Evolutionary conservation across 805 yeast species (phyloP).

Genomic region (Wickerhamomyces chaumierensis): DNA sequence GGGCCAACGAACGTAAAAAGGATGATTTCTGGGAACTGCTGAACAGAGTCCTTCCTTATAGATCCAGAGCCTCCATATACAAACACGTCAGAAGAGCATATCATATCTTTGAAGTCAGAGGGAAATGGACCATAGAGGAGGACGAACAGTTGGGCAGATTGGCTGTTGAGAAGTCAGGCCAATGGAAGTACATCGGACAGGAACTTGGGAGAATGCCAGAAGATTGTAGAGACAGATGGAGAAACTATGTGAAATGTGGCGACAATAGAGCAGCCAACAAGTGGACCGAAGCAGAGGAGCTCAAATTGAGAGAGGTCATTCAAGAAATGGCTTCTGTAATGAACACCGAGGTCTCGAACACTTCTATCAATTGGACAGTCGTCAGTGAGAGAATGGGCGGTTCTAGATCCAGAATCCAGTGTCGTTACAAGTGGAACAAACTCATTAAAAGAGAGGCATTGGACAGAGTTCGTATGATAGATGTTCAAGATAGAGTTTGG

Average conservation of each 20-base stretch:
- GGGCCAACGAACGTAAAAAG: slow-evolving; percentile 77
- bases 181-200: slow-evolving; percentile 81
- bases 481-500: slow-evolving; percentile 38
- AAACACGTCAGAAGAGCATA: slow-evolving; percentile 87
- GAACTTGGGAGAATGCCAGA: slow-evolving; percentile 90
- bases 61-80: slow-evolving; percentile 83
- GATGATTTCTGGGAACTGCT: slow-evolving; percentile 86
- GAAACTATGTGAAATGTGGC: slow-evolving; percentile 93
- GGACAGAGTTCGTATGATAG: slow-evolving; percentile 31
- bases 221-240: slow-evolving; percentile 93
- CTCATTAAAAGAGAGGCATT: slow-evolving; percentile 48
- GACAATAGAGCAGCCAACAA: slow-evolving; percentile 59
- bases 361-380: slow-evolving; percentile 77
- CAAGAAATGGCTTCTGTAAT: slow-evolving; percentile 32
- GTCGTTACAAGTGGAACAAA: slow-evolving; percentile 93
- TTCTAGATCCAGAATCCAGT: slow-evolving; percentile 80
- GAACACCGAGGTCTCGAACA: slow-evolving; percentile 14
- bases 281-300: slow-evolving; percentile 74
- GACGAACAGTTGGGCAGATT: slow-evolving; percentile 56
- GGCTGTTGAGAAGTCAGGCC: slow-evolving; percentile 60
- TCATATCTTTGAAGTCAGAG: slow-evolving; percentile 79
- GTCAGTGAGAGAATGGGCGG: slow-evolving; percentile 90
- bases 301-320: slow-evolving; percentile 42
- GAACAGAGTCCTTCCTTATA: slow-evolving; percentile 66
- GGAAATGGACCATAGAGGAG: slow-evolving; percentile 82